phyloP scores from a whole-genome alignment of 1,284 basidiomycete species.

The Ceratobasidium sp. region DNA sequence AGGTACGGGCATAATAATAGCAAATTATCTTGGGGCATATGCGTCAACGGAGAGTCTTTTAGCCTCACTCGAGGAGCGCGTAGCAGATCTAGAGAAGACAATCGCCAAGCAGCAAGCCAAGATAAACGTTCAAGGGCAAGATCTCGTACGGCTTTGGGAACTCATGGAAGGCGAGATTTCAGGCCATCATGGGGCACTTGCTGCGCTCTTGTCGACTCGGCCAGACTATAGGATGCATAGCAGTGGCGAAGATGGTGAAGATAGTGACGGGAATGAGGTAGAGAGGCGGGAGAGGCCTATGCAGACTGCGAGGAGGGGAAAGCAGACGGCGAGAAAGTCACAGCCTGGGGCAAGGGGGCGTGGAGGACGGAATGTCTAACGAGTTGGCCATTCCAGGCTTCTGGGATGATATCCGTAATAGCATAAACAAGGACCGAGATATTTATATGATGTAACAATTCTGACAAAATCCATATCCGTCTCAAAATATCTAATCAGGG shows the following conservation, averaged over 20 bases:
- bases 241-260: neutral
- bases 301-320: neutral
- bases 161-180: constrained; percentile 4
- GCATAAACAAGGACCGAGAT: too few species aligned
- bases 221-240: neutral
- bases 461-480: neutral
- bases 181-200: neutral
- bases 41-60: neutral
- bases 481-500: too few species aligned
- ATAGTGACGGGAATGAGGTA: neutral
- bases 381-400: too few species aligned
- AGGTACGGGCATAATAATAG: neutral
- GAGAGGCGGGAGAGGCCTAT: neutral
- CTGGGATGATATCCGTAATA: too few species aligned
- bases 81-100: neutral
- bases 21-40: too few species aligned
- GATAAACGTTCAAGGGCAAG: neutral
- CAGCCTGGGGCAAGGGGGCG: neutral
- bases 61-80: constrained; percentile 6
- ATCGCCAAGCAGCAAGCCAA: constrained; percentile 9
- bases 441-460: neutral
- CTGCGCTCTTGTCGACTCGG: neutral
- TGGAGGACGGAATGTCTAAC: too few species aligned
- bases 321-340: constrained; percentile 4
- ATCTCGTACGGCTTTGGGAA: constrained; percentile 5